Base-by-base conservation (phyloP, 768 basidiomycete genomes). In the Russula lepida region DNA sequence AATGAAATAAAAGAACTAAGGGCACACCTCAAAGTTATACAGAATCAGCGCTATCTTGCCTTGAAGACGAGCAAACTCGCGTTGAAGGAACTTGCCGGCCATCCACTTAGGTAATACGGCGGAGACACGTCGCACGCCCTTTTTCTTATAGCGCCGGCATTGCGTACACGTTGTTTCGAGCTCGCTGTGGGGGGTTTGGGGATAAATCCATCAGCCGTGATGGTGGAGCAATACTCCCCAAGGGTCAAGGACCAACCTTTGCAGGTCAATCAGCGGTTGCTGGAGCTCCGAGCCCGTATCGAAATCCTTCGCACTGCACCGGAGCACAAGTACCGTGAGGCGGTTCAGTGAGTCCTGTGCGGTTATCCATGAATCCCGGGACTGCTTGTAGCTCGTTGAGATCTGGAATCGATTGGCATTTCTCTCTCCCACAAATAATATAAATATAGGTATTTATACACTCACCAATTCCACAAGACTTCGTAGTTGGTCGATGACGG, bases 21-120 rank as follows among this genome's bases (percentile, higher is more conserved):
- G 11, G 25, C 21, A 17, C 25, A 63, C 62, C 52, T 63, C 62
- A 39, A 63, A 58, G 30, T 33, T 43, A 4, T 32, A 12, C 28
- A 54, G 23, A 32, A 54, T 54, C 25, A 11, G 12, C 33, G 28
- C 15, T 58, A 63, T 58, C 30, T 28, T 54, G 46, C 30, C 43
- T 13, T 49, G 47, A 58, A 63, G 57, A 33, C 28, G 23, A 9
- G 25, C 25, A 25, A 53, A 47, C 17, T 58, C 51, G 23, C 52
- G 61, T n/a, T 12, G 23, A 23, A 49, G 23, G 30, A 43, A 48
- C 6, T 63, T 63, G 56, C 56, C 46, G 30, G 35, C 30, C 28
- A 63, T 23, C 57, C 56, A 58, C 39, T 58, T 63, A 30, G 57
- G 62, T 41, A 63, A 58, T 46, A 62, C 35, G 13, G 30, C 28